A percentile compares a stretch with the other conserved stretches of the same genome.
These are phyloP conservation scores for Aureobasidium namibiae DNA, from an alignment of 2,329 filamentous ascomycete species.

Conservation along the genomic window DNA sequence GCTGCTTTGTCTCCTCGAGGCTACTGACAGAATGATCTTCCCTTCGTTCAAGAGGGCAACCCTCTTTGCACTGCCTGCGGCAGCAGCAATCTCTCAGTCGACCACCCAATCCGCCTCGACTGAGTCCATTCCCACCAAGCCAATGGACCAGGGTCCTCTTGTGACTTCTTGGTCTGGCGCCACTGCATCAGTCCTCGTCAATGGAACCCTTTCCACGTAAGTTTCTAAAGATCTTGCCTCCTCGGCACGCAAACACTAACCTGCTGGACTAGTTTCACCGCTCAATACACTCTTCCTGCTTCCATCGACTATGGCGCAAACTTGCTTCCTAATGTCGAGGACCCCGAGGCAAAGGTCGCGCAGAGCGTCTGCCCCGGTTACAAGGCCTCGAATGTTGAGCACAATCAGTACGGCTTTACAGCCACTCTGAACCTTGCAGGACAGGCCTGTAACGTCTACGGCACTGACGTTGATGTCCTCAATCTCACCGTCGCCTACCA, in stretches of 20 bases:
- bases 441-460: constrained; percentile 62
- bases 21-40: not conserved
- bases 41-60: not conserved
- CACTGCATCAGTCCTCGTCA: constrained; percentile 21
- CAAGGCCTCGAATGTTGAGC: constrained; percentile 42
- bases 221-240: not conserved
- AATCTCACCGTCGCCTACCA: constrained; percentile 62
- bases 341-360: constrained; percentile 54
- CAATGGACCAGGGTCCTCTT: constrained; percentile 13
- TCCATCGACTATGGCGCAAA: constrained; percentile 26
- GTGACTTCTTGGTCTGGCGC: constrained; percentile 14
- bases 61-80: constrained; percentile 3
- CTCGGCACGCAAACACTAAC: constrained; percentile 15
- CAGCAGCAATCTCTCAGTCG: constrained; percentile 17
- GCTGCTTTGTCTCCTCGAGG: not conserved
- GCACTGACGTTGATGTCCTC: constrained; percentile 61
- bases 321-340: constrained; percentile 55
- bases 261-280: constrained; percentile 18
- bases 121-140: not conserved
- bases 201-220: constrained; percentile 17
- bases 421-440: constrained; percentile 47
- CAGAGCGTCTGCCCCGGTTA: constrained; percentile 57
- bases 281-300: constrained; percentile 27
- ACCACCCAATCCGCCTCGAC: no score
- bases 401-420: constrained; percentile 40